Evolutionary conservation across 108 stramenopile species (phyloP), one percentile per base, ranked within the genome.

Genomic region (Skeletonema menzelii): DNA sequence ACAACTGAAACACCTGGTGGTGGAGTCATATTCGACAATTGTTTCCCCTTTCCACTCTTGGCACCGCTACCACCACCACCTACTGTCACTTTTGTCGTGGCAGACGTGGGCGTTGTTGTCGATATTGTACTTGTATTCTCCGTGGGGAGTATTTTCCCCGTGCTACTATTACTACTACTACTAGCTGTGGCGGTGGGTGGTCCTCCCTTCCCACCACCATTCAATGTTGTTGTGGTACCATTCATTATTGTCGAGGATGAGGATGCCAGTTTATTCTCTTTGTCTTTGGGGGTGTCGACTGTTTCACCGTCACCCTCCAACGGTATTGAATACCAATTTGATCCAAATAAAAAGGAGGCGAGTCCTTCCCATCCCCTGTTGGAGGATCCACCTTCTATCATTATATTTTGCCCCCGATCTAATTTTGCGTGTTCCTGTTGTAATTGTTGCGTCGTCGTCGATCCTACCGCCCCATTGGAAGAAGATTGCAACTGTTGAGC

Each of bases 331-430:
- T 60, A 75, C 91, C 90, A 93, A 24, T 90, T 83, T 13, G 90
- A 87, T 13, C 94, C 91, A 80, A 91, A 95, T 27, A 83, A 73
- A 84, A 95, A 95, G 0, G 75, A 70, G 3, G 91, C 94, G 46
- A 95, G 74, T 8, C 86, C 87, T 69, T 90, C 84, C 94, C 91
- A 95, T 67, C 77, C 75, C 31, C 76, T 30, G 65, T 42, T 0
- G 56, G 40, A 37, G 12, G 34, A 47, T n/a, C 27, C n/a, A 67
- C 64, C 4, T 62, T 65, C 5, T 40, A 11, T 34, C 24, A 42
- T 53, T 47, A n/a, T n/a, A n/a, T n/a, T n/a, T n/a, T 13, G 24
- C 27, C 65, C 40, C 17, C 56, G 26, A 38, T 17, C 28, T 59
- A 26, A 22, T 42, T 27, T 49, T 8, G 3, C n/a, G n/a, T n/a